Conservation (phyloP, 78 protist species). For the Dictyostelium discoideum region dicty_2.7 NC_007089.4:5551001-5551500, state of each 20-base stretch:
- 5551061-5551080: slow-evolving; percentile 65
- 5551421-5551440: no score
- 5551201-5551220: slow-evolving; percentile 87
- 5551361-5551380: no score
- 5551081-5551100: neutral
- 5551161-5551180: slow-evolving; percentile 55
- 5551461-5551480: no score
- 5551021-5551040: slow-evolving; percentile 58
- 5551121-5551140: no score
- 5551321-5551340: neutral
- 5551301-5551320: slow-evolving; percentile 95
- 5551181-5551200: slow-evolving; percentile 63
- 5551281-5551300: slow-evolving; percentile 56
- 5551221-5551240: slow-evolving; percentile 90
- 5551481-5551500: slow-evolving; percentile 85
- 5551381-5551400: no score
- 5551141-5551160: neutral
- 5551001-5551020: slow-evolving; percentile 31
- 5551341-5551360: no score
- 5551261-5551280: slow-evolving; percentile 79
- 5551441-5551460: no score
- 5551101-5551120: neutral
- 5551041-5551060: slow-evolving; percentile 26
- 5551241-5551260: slow-evolving; percentile 88
- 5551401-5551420: no score